These are phyloP conservation scores for Immersiporthe knoxdaviesiana DNA, from an alignment of 2,329 filamentous ascomycete species.

Conservation along the genomic window DNA sequence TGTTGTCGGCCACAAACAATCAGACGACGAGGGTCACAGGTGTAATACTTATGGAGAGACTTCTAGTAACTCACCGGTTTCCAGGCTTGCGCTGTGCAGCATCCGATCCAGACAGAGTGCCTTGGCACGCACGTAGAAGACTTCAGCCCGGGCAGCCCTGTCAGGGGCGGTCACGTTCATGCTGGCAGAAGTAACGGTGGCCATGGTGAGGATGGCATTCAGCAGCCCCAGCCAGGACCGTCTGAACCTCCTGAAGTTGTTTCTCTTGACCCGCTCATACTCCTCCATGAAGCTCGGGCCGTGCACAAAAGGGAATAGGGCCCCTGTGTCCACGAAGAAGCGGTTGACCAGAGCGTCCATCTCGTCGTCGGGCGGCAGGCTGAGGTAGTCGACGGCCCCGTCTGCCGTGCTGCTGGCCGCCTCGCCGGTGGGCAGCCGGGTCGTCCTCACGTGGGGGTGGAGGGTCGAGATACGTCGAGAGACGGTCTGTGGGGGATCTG, in stretches of 20 bases:
- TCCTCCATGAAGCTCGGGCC: conserved; percentile 30
- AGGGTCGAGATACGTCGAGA: conserved; percentile 26
- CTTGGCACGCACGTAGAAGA: conserved; percentile 49
- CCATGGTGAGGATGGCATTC: conserved; percentile 55
- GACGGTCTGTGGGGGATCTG: conserved; percentile 19
- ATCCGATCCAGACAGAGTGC: conserved; percentile 48
- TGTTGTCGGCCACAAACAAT: conserved; percentile 22
- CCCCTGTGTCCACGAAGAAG: conserved; percentile 33
- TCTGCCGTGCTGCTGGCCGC: background rate
- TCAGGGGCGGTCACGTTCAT: conserved; percentile 38
- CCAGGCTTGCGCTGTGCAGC: conserved; percentile 46
- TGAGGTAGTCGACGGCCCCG: conserved; percentile 11
- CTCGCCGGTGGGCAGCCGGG: background rate
- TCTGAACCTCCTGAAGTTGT: conserved; percentile 40
- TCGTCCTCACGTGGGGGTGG: conserved; percentile 6
- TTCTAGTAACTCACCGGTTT: conserved; percentile 43
- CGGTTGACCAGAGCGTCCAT: conserved; percentile 25
- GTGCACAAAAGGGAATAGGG: conserved; percentile 33
- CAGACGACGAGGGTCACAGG: background rate
- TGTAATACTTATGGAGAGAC: too few relatives aligned
- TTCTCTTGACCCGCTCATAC: conserved; percentile 26
- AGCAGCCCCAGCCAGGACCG: conserved; percentile 55
- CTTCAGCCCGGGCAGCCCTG: conserved; percentile 45
- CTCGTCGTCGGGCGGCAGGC: conserved; percentile 28
- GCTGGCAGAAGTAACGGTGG: conserved; percentile 41